These are phyloP conservation scores for Penicillium tannophilum DNA, from an alignment of 495 filamentous ascomycete species.

Conservation along the genomic window DNA sequence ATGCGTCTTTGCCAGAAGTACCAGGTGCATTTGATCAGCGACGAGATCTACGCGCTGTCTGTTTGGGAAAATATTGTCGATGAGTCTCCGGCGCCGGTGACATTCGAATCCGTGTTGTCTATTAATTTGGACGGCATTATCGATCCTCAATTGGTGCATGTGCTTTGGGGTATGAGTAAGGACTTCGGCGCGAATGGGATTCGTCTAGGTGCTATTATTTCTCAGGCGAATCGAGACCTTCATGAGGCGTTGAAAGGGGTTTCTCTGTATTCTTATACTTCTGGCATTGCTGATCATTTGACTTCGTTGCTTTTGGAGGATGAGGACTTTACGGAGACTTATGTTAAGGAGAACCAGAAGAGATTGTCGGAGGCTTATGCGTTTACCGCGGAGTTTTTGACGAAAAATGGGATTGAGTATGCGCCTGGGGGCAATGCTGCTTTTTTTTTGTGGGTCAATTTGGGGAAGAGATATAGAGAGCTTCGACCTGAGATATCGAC, in stretches of 20 bases:
- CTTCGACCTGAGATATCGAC: constrained; percentile 29
- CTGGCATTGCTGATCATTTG: constrained; percentile 47
- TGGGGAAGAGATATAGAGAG: constrained; percentile 42
- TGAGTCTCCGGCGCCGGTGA: constrained; percentile 21
- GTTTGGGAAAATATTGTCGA: constrained; percentile 43
- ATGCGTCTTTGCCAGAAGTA: constrained; percentile 57
- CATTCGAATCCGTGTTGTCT: constrained; percentile 57
- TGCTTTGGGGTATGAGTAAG: constrained; percentile 61
- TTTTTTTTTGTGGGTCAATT: constrained; percentile 63
- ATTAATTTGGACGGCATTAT: constrained; percentile 52
- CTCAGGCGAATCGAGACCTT: constrained; percentile 45
- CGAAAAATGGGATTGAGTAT: constrained; percentile 43
- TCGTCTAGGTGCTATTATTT: constrained; percentile 55
- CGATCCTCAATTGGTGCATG: constrained; percentile 53
- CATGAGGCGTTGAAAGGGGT: constrained; percentile 39
- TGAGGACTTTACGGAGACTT: constrained; percentile 44
- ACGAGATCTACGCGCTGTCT: constrained; percentile 65
- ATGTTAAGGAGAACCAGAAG: constrained; percentile 42
- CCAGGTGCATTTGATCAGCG: constrained; percentile 59
- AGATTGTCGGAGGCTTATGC: constrained; percentile 40
- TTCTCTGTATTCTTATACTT: constrained; percentile 48
- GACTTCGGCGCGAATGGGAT: constrained; percentile 62
- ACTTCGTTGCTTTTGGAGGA: constrained; percentile 51
- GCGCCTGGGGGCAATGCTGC: constrained; percentile 47
- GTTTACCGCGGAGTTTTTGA: constrained; percentile 38